These are phyloP conservation scores for Nothophoma quercina DNA, from an alignment of 2,329 filamentous ascomycete species.

Conservation along the genomic window DNA sequence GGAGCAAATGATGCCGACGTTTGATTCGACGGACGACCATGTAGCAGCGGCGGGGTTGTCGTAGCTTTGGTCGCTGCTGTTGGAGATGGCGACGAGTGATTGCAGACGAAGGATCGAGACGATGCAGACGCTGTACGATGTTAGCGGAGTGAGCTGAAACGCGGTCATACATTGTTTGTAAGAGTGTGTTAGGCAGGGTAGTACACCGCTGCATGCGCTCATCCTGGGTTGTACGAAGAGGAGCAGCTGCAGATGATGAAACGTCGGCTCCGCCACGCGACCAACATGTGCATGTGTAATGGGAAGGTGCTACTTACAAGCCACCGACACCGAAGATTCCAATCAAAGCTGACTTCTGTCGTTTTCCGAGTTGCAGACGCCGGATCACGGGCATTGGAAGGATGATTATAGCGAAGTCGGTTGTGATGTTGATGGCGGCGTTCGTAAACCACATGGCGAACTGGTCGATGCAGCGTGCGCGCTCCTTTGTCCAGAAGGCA, in stretches of 20 bases:
- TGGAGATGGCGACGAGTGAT: constrained; percentile 42
- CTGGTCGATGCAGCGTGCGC: constrained; percentile 42
- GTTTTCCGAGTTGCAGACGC: constrained; percentile 43
- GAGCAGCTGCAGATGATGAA: constrained; percentile 14
- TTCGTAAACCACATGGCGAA: constrained; percentile 43
- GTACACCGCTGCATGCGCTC: not conserved
- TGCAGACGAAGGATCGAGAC: constrained; percentile 46
- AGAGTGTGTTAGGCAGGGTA: not conserved
- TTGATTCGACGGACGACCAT: constrained; percentile 41
- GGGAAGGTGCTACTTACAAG: constrained; percentile 43
- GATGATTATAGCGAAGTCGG: constrained; percentile 45
- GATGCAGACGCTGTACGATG: constrained; percentile 39
- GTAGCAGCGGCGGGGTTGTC: constrained; percentile 44
- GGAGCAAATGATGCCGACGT: constrained; percentile 46
- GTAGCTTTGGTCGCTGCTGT: constrained; percentile 39
- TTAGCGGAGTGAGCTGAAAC: constrained; percentile 12
- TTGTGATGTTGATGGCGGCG: constrained; percentile 42
- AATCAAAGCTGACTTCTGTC: constrained; percentile 48
- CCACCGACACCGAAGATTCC: constrained; percentile 51
- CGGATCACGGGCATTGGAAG: constrained; percentile 46
- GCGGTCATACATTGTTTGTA: not conserved
- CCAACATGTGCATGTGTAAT: not conserved
- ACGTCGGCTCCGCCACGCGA: constrained; percentile 4
- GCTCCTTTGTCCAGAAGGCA: constrained; percentile 45
- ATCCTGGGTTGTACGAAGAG: constrained; percentile 5